These are phyloP conservation scores for Jamesozyma gamospora DNA, from an alignment of 805 yeast species.

Conservation along the genomic window DNA sequence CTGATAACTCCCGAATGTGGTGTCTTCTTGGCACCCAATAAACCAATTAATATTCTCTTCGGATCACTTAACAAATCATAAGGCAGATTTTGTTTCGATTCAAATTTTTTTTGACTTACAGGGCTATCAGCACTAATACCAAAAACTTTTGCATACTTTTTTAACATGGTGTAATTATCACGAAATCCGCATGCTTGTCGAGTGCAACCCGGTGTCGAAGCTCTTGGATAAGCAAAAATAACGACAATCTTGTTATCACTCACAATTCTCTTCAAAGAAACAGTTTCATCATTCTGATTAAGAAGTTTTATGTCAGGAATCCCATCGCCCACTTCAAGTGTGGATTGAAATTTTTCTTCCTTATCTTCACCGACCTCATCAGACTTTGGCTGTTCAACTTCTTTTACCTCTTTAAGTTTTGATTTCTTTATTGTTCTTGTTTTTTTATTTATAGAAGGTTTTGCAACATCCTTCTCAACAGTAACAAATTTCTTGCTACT, in stretches of 20 bases:
- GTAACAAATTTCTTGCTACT: constrained; percentile 7
- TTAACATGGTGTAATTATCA: constrained; percentile 40
- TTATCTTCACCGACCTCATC: not conserved
- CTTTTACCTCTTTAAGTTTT: constrained; percentile 4
- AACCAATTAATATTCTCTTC: constrained; percentile 50
- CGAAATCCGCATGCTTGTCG: constrained; percentile 88
- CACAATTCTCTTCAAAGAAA: constrained; percentile 38
- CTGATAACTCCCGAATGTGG: constrained; percentile 65
- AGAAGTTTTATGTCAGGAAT: constrained; percentile 55
- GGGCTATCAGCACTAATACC: constrained; percentile 84
- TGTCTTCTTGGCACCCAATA: constrained; percentile 73
- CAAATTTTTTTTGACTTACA: constrained; percentile 66
- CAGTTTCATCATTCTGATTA: constrained; percentile 61
- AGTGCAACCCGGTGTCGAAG: constrained; percentile 94
- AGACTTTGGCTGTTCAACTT: no score
- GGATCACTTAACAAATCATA: constrained; percentile 76
- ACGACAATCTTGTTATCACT: constrained; percentile 38
- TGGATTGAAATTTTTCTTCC: not conserved
- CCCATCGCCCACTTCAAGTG: constrained; percentile 45
- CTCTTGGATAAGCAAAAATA: constrained; percentile 77
- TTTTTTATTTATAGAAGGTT: not conserved
- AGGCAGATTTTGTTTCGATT: constrained; percentile 60
- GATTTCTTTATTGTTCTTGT: not conserved
- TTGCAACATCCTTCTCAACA: constrained; percentile 3
- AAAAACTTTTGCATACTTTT: constrained; percentile 41